Percentiles rank a stretch among this genome's conserved stretches.
Evolutionary conservation across 1,284 basidiomycete species (phyloP).

Genomic region (Irpex rosettiformis): DNA sequence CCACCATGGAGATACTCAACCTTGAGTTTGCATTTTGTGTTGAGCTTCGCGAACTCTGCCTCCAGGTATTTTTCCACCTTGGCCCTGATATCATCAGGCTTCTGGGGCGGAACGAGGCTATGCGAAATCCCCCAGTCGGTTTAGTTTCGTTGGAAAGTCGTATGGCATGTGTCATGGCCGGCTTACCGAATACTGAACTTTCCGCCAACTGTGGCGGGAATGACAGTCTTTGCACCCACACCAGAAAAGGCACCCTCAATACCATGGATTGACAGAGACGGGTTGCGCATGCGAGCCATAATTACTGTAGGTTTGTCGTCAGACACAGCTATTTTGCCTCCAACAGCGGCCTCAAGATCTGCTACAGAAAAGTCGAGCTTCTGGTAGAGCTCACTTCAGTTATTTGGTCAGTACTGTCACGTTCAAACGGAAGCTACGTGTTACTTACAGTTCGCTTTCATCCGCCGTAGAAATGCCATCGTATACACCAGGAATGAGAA

Average conservation of each 20-base stretch:
- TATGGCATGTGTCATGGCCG: not conserved
- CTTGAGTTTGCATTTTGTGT: slow-evolving; percentile 75
- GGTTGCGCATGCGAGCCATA: slow-evolving; percentile 89
- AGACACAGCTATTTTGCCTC: slow-evolving; percentile 74
- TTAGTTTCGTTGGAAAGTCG: not conserved
- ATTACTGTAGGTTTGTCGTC: slow-evolving; percentile 82
- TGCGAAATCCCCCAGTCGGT: too few species aligned
- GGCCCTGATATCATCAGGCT: slow-evolving; percentile 70
- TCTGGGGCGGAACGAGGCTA: slow-evolving; percentile 87
- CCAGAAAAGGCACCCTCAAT: slow-evolving; percentile 97
- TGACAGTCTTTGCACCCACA: slow-evolving; percentile 91
- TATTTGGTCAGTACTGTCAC: not conserved
- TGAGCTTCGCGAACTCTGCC: slow-evolving; percentile 80
- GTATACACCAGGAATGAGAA: slow-evolving; percentile 89
- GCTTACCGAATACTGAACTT: slow-evolving; percentile 91
- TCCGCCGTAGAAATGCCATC: slow-evolving; percentile 82
- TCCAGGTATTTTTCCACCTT: slow-evolving; percentile 73
- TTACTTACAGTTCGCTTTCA: slow-evolving; percentile 67
- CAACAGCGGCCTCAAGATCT: slow-evolving; percentile 84
- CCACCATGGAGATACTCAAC: slow-evolving; percentile 78
- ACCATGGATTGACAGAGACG: slow-evolving; percentile 91
- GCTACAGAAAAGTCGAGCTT: slow-evolving; percentile 70
- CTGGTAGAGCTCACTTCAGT: slow-evolving; percentile 58
- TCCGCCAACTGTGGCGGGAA: slow-evolving; percentile 85
- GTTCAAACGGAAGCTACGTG: not conserved